Base-by-base conservation (phyloP, 2,329 filamentous ascomycete species). In the Colletotrichum salicis region DNA sequence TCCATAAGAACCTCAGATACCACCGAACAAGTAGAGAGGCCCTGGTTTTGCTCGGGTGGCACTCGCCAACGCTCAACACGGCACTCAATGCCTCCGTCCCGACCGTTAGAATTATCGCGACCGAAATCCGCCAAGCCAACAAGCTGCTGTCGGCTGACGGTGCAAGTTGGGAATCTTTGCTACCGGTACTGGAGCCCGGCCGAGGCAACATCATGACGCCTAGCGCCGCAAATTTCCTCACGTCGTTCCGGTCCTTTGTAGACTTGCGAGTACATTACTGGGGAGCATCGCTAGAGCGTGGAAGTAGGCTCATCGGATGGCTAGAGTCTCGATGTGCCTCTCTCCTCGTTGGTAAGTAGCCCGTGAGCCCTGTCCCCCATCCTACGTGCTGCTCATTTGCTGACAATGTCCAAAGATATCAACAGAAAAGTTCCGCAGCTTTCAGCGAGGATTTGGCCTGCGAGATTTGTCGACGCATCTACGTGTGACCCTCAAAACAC, bases 241-340 rank as follows among this genome's bases (percentile, higher is more conserved):
- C 74, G 1, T 76, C 80, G 0, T 89, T 88, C 77, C 85, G 82
- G 66, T 87, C 81, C 64, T 93, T 90, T 76, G 79, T 90, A 68
- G 89, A 87, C 75, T 85, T 93, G 63, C 87, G 91, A 68, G 84
- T 89, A 1, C 89, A 91, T 58, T 93, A 91, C 78, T 93, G 91
- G 91, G 90, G 90, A 1, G 80, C 86, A 7, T 89, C 89, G 2
- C 80, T 85, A 1, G 80, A 84, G 1, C 88, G 86, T 65, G 88
- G 89, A 1, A 87, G 86, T 24, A 81, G 83, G 13, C 85, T 91
- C 59, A 81, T 92, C 0, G 88, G 89, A 12, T 92, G 90, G 90
- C 78, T 93, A 2, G 90, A 92, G 75, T 91, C 89, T 8, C 85
- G 88, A 66, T 90, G 87, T 66, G 83, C 89, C 2, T 81, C 84